phyloP scores from a whole-genome alignment of 148 eudicot species.

The Polygonum maritimum region DNA sequence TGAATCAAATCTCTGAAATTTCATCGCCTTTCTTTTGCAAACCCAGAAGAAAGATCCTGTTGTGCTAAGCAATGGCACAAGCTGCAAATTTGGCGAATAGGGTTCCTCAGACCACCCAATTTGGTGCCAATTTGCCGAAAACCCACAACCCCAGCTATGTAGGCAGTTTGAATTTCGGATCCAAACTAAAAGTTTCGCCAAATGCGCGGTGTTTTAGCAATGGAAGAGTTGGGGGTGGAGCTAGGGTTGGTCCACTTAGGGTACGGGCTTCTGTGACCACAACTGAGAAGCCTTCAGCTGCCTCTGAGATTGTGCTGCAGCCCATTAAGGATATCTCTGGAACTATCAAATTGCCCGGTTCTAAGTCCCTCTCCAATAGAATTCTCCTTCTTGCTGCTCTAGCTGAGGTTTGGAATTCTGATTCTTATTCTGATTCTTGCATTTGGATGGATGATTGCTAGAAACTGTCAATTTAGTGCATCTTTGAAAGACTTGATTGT shows the following conservation, averaged over 20 bases:
- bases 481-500: neutral
- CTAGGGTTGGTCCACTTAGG: conserved; percentile 21
- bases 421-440: neutral
- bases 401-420: conserved; percentile 43
- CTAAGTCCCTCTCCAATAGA: conserved; percentile 84
- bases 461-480: neutral
- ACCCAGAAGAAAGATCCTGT: neutral
- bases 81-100: conserved; percentile 37
- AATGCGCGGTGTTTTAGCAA: conserved; percentile 31
- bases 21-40: neutral
- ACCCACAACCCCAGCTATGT: conserved; percentile 25
- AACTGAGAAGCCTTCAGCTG: conserved; percentile 55
- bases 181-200: conserved; percentile 26
- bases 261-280: conserved; percentile 59
- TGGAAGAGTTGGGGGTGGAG: conserved; percentile 10
- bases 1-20: neutral
- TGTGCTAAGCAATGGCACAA: conserved; percentile 40
- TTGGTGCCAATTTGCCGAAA: conserved; percentile 20
- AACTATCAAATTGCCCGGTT: conserved; percentile 78
- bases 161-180: conserved; percentile 23
- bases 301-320: conserved; percentile 75
- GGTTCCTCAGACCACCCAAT: conserved; percentile 17
- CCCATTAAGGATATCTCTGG: conserved; percentile 96
- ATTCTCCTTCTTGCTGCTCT: conserved; percentile 95
- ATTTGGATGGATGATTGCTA: neutral